These are phyloP conservation scores for Curvularia lunata DNA, from an alignment of 2,329 filamentous ascomycete genomes.

Conservation along the genomic window DNA sequence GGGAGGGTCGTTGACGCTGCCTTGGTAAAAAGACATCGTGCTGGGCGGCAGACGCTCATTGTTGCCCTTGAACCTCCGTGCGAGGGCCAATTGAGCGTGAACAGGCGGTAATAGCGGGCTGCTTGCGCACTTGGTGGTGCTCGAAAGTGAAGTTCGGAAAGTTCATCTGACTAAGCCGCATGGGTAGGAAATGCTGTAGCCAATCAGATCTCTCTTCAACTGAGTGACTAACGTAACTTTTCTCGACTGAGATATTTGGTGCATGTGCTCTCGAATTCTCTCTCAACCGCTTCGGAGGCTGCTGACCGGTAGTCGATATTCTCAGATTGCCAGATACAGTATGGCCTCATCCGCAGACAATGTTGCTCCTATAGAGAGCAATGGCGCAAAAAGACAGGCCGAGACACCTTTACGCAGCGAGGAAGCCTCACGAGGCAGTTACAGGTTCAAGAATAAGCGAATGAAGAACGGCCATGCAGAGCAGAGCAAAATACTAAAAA, in stretches of 20 bases:
- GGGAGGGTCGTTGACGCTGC: constrained; percentile 32
- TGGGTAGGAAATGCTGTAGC: constrained; percentile 20
- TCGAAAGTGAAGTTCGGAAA: constrained; percentile 32
- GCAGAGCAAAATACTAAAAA: constrained; percentile 44
- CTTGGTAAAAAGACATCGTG: constrained; percentile 51
- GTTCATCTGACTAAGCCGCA: constrained; percentile 30
- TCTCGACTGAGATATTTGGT: constrained; percentile 20
- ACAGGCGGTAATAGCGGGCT: constrained; percentile 10
- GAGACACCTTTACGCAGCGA: constrained; percentile 44
- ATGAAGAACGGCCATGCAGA: constrained; percentile 52
- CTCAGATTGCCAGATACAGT: constrained; percentile 24
- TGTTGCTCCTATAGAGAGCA: constrained; percentile 39
- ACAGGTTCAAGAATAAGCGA: constrained; percentile 56
- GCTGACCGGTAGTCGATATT: constrained; percentile 23
- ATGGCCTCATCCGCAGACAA: constrained; percentile 46
- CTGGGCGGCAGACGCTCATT: constrained; percentile 54
- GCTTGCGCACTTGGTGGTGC: constrained; percentile 20
- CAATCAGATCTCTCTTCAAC: constrained; percentile 35
- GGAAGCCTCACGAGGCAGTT: constrained; percentile 44
- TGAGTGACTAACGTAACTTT: constrained; percentile 36
- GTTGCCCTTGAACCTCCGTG: constrained; percentile 25
- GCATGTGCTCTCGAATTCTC: constrained; percentile 33
- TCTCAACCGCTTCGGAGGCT: constrained; percentile 37
- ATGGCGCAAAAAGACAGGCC: constrained; percentile 43
- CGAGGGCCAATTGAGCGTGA: constrained; percentile 32